These are phyloP conservation scores for Phytophthora quininea DNA, from an alignment of 352 stramenopile species.

Conservation along the genomic window DNA sequence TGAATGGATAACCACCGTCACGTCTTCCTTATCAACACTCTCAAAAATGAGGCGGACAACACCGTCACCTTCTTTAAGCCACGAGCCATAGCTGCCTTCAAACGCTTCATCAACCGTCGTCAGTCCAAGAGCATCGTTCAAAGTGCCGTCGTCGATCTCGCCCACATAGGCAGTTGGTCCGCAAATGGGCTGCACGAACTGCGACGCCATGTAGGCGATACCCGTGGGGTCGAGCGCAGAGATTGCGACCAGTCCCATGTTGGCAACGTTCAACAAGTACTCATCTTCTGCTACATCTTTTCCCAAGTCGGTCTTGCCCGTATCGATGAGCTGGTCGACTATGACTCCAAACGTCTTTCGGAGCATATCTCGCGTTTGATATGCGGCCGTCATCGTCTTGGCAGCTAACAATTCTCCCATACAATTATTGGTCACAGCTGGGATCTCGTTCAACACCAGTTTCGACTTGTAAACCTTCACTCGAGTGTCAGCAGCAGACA, in stretches of 20 bases:
- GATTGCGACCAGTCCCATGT: conserved; percentile 39
- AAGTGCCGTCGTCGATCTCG: conserved; percentile 37
- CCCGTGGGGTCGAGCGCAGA: conserved; percentile 43
- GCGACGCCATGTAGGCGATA: conserved; percentile 38
- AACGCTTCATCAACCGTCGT: conserved; percentile 28
- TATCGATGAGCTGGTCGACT: conserved; percentile 26
- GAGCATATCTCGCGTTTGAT: conserved; percentile 25
- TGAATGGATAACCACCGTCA: conserved; percentile 25
- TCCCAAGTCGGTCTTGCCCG: conserved; percentile 21
- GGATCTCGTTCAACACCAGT: conserved; percentile 25
- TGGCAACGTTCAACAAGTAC: conserved; percentile 38
- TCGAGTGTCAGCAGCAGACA: conserved; percentile 15
- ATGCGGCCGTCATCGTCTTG: conserved; percentile 24
- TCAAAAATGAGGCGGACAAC: conserved; percentile 32
- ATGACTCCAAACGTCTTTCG: conserved; percentile 29
- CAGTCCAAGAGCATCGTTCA: conserved; percentile 25
- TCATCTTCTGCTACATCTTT: conserved; percentile 19
- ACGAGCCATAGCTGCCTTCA: conserved; percentile 28
- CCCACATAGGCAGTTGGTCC: conserved; percentile 33
- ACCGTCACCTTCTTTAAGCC: conserved; percentile 33
- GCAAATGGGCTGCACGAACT: conserved; percentile 45
- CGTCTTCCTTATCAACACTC: conserved; percentile 23
- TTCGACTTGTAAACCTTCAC: conserved; percentile 25
- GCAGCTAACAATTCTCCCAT: conserved; percentile 25
- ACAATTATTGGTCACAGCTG: conserved; percentile 22